These are phyloP conservation scores for Pseudonitzschia pungens DNA, from an alignment of 108 stramenopile genomes.

Conservation along the genomic window DNA sequence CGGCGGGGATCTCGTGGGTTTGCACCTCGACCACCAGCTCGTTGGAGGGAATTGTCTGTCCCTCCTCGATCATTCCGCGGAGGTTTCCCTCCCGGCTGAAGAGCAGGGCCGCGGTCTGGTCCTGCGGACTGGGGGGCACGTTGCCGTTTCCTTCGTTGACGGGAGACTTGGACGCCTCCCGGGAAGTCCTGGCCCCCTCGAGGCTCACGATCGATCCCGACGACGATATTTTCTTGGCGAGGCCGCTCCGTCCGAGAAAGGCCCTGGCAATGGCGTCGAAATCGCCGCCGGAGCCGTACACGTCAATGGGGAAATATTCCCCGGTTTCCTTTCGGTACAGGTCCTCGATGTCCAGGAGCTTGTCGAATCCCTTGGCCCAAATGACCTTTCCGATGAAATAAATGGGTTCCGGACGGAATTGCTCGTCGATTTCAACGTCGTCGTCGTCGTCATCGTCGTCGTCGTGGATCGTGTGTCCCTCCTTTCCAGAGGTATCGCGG, in stretches of 20 bases:
- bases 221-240: background rate
- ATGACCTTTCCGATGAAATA: slow-evolving; percentile 96
- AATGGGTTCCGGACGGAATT: slow-evolving; percentile 22
- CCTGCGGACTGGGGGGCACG: background rate
- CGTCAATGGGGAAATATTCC: slow-evolving; percentile 68
- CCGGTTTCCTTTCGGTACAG: slow-evolving; percentile 49
- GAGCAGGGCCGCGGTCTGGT: slow-evolving; percentile 11
- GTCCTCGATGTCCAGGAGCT: slow-evolving; percentile 76
- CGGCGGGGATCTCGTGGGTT: background rate
- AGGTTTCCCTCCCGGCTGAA: slow-evolving; percentile 15
- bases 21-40: slow-evolving; percentile 15
- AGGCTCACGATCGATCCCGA: slow-evolving; percentile 2
- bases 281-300: slow-evolving; percentile 78
- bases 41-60: background rate
- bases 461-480: too few species aligned
- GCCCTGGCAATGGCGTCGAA: slow-evolving; percentile 60
- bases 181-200: background rate
- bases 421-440: slow-evolving; percentile 18
- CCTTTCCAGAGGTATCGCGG: background rate
- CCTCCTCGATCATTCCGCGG: slow-evolving; percentile 8
- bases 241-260: slow-evolving; percentile 64
- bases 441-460: slow-evolving; percentile 28
- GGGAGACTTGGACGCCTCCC: slow-evolving; percentile 12
- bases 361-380: slow-evolving; percentile 94
- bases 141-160: background rate